A percentile compares a stretch with the other conserved stretches of the same genome.
These are phyloP conservation scores for Pezizomycotina sp. DNA, from an alignment of 2,329 filamentous ascomycete genomes.

Conservation along the genomic window DNA sequence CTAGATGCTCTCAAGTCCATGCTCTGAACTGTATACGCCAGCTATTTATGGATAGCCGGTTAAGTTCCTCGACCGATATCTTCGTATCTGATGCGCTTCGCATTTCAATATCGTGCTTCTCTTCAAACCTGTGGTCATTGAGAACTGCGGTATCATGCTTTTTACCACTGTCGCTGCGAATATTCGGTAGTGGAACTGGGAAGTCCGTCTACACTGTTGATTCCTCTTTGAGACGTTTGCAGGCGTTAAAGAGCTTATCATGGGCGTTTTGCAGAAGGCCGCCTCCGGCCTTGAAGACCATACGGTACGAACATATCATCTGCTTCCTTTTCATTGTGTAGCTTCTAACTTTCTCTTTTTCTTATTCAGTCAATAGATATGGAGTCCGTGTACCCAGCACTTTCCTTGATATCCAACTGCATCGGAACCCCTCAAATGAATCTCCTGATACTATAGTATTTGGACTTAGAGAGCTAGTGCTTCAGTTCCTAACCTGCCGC, in stretches of 20 bases:
- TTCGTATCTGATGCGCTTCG: conserved; percentile 59
- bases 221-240: conserved; percentile 56
- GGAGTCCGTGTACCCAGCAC: conserved; percentile 64
- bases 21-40: conserved; percentile 88
- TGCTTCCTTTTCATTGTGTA: conserved; percentile 6
- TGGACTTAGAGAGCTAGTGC: too few relatives aligned
- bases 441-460: too few relatives aligned
- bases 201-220: conserved; percentile 41
- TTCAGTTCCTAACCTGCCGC: conserved; percentile 47
- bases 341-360: too few relatives aligned
- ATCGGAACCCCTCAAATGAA: conserved; percentile 47
- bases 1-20: conserved; percentile 68
- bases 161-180: conserved; percentile 65
- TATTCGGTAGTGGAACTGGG: conserved; percentile 61
- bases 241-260: conserved; percentile 45
- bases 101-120: conserved; percentile 64
- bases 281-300: conserved; percentile 29
- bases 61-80: conserved; percentile 55
- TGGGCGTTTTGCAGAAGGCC: conserved; percentile 43
- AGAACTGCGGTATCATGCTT: conserved; percentile 82
- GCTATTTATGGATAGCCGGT: conserved; percentile 66
- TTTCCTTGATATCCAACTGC: conserved; percentile 66
- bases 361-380: too few relatives aligned
- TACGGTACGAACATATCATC: too few relatives aligned
- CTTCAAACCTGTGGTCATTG: conserved; percentile 69